Percentiles rank a stretch among this genome's conserved stretches.
Conservation (phyloP, 148 eudicot species). For the Fagopyrum esculentum region DNA sequence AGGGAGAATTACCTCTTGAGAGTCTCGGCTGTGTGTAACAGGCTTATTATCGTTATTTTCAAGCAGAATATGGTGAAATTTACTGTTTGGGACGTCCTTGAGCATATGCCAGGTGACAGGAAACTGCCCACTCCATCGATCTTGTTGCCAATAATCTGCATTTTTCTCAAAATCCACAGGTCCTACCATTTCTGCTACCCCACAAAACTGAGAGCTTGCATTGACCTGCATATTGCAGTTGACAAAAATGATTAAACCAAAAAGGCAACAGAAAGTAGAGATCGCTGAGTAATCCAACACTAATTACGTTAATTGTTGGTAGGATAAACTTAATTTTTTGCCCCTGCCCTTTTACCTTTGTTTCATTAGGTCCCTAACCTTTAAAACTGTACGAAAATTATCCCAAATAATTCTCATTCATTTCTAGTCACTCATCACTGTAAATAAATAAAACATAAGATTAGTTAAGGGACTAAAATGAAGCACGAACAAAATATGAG, state of each 20-base stretch:
- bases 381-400: too few species aligned
- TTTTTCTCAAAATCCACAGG: conserved; percentile 78
- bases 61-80: conserved; percentile 79
- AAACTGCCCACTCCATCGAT: conserved; percentile 96
- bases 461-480: too few species aligned
- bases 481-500: too few species aligned
- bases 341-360: too few species aligned
- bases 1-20: conserved; percentile 68
- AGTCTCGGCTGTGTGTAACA: conserved; percentile 94
- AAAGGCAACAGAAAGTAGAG: not conserved
- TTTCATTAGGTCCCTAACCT: too few species aligned
- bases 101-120: conserved; percentile 80
- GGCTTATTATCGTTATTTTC: conserved; percentile 95
- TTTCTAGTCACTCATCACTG: too few species aligned
- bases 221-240: conserved; percentile 51
- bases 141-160: conserved; percentile 97
- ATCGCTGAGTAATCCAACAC: not conserved
- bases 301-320: not conserved
- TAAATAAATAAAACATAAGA: too few species aligned
- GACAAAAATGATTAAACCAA: not conserved
- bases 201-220: conserved; percentile 97
- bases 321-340: too few species aligned
- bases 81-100: conserved; percentile 84
- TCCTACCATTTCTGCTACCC: conserved; percentile 91
- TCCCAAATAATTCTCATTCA: too few species aligned